Evolutionary conservation across 495 filamentous ascomycete genomes (phyloP), one percentile per base, ranked within the genome.

Genomic region (Tetracladium marchalianum): DNA sequence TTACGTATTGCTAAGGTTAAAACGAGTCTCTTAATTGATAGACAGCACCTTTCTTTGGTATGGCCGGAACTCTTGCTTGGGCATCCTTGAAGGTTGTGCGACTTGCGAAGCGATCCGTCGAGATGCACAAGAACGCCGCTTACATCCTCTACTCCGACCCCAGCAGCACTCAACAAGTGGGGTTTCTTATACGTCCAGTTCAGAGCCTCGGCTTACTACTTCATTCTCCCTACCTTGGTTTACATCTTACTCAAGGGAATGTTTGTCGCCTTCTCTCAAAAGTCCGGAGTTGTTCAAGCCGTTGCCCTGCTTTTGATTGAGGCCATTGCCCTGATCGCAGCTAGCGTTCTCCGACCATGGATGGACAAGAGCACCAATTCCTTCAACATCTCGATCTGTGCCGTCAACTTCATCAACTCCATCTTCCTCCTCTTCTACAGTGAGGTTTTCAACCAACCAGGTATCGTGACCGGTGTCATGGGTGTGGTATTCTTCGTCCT

Each of bases 321-420:
- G 68, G 84, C 85, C 0, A 77, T 58, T 22, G 81, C 86, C 55
- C 72, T 98, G 52, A 82, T 97, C 55, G 77, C 61, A 24, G 80
- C 87, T 31, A 84, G 78, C 51, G 78, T 94, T 37, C 67, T 95
- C 55, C 81, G 87, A 35, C 92, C 92, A 6, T 98, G 88, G 81
- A 97, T 98, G 92, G 92, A 98, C 71, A 97, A 95, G 77, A 92
- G 89, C 67, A 96, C 90, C 49, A 98, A 98, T 62, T 78, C 81
- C 41, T 94, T 93, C 75, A 97, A 97, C 69, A 95, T 98, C 52
- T 72, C 90, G 44, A 97, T 98, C 58, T 81, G 77, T 44, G 81
- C 76, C 24, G 69, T 95, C 58, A 97, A 96, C 66, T 94, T 97
- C 61, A 59, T 96, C 61, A 95, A 94, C 62, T 76, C 80, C 49